Percentiles rank a stretch among this genome's conserved stretches.
Conservation (phyloP, 2,329 filamentous ascomycete genomes). For the Calonectria honghensis region DNA sequence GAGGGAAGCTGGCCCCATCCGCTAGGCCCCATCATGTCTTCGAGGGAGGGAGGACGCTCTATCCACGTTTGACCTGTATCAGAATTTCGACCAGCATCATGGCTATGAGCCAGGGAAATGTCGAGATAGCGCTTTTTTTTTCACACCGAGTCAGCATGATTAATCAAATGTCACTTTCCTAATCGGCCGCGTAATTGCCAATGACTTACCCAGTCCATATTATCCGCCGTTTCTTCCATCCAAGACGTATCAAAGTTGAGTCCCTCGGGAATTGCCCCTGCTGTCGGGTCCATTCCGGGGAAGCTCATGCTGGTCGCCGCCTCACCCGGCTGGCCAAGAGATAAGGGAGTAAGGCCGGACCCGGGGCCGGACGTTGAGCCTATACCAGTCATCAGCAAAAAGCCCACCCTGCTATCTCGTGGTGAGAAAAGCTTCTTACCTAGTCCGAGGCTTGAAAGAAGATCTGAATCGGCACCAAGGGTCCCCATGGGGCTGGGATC, state of each 20-base stretch:
- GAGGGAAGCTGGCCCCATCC: constrained; percentile 48
- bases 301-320: constrained; percentile 49
- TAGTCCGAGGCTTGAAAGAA: constrained; percentile 49
- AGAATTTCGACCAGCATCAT: constrained; percentile 53
- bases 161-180: constrained; percentile 7
- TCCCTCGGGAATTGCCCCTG: constrained; percentile 36
- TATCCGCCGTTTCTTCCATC: constrained; percentile 57
- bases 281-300: constrained; percentile 44
- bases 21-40: constrained; percentile 52
- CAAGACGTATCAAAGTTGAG: constrained; percentile 61
- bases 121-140: constrained; percentile 58
- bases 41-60: constrained; percentile 53
- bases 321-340: constrained; percentile 46
- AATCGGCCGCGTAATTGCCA: constrained; percentile 2
- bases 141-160: constrained; percentile 33
- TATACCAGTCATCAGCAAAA: constrained; percentile 43
- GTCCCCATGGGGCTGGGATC: constrained; percentile 49
- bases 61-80: constrained; percentile 57
- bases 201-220: constrained; percentile 63
- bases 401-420: constrained; percentile 27
- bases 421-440: constrained; percentile 43
- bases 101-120: constrained; percentile 58
- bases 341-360: constrained; percentile 48
- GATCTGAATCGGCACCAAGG: constrained; percentile 46
- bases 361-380: constrained; percentile 47